phyloP scores from a whole-genome alignment of 163 green algal species.

The Chlorella variabilis region DNA sequence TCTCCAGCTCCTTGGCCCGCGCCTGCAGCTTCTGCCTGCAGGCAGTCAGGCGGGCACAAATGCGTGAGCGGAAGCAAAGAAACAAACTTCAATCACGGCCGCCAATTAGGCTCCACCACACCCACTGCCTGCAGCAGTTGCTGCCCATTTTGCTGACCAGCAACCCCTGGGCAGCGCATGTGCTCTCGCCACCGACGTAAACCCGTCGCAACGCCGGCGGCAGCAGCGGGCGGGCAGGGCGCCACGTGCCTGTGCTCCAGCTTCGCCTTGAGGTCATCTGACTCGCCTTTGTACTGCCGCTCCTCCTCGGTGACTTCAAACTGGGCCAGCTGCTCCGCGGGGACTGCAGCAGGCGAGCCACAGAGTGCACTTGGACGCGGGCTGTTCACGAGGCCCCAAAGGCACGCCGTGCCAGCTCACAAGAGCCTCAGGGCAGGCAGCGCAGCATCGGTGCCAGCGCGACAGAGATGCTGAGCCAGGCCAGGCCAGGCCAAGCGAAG shows the following conservation, averaged over 20 bases:
- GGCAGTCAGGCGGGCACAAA: neutral
- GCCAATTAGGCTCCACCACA: no score
- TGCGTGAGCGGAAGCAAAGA: neutral
- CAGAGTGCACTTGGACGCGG: no score
- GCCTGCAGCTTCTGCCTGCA: constrained; percentile 62
- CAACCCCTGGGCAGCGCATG: no score
- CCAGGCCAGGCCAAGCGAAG: no score
- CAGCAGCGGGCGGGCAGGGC: no score
- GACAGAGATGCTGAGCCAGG: no score
- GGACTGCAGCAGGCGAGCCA: constrained; percentile 22
- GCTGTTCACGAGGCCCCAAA: no score
- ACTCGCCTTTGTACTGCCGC: constrained; percentile 60
- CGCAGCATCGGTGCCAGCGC: neutral
- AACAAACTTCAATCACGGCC: neutral
- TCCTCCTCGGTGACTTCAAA: constrained; percentile 70
- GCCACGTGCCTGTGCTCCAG: constrained; percentile 53
- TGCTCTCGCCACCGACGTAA: no score
- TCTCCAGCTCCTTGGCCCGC: constrained; percentile 47
- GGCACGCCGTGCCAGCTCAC: no score
- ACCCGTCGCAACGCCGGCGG: no score
- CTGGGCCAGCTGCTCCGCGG: constrained; percentile 44
- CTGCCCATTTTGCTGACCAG: no score
- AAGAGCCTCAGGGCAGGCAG: neutral
- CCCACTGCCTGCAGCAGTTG: no score
- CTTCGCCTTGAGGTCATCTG: constrained; percentile 64